Percentiles rank a stretch among this genome's conserved stretches.
Evolutionary conservation across 257 asterid genomes (phyloP).

Genomic region (Buddleja alternifolia): DNA sequence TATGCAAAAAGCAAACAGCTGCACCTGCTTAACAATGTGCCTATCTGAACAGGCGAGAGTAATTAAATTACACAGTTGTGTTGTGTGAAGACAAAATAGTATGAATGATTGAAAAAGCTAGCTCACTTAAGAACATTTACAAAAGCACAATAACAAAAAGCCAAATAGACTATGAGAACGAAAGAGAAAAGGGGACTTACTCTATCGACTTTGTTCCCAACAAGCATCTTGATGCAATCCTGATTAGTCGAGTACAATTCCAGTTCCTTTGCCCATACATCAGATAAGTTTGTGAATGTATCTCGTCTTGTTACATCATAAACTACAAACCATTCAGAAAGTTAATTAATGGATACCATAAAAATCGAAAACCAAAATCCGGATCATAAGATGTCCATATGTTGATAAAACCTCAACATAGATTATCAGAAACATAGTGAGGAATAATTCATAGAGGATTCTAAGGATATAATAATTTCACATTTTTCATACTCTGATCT

Average conservation of each 20-base stretch:
- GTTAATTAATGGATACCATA: slow-evolving; percentile 8
- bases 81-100: slow-evolving; percentile 5
- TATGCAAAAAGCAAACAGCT: background rate
- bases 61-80: background rate
- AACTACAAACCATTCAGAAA: slow-evolving; percentile 42
- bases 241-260: slow-evolving; percentile 77
- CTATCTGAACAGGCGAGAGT: background rate
- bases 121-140: background rate
- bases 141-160: slow-evolving; percentile 7
- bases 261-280: slow-evolving; percentile 90
- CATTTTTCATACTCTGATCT: background rate
- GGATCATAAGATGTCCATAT: background rate
- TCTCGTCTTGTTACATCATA: slow-evolving; percentile 94
- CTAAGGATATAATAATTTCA: background rate
- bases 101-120: background rate
- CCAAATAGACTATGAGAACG: background rate
- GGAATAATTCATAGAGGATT: background rate
- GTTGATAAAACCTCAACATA: background rate
- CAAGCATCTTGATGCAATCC: slow-evolving; percentile 89
- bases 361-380: slow-evolving; percentile 10
- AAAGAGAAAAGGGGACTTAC: slow-evolving; percentile 45
- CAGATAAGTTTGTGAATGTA: slow-evolving; percentile 76
- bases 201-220: slow-evolving; percentile 90
- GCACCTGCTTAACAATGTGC: background rate
- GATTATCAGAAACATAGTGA: too few relatives aligned